These are phyloP conservation scores for Wickerhamomyces sp. DNA, from an alignment of 1,139 yeast genomes.

Conservation along the genomic window DNA sequence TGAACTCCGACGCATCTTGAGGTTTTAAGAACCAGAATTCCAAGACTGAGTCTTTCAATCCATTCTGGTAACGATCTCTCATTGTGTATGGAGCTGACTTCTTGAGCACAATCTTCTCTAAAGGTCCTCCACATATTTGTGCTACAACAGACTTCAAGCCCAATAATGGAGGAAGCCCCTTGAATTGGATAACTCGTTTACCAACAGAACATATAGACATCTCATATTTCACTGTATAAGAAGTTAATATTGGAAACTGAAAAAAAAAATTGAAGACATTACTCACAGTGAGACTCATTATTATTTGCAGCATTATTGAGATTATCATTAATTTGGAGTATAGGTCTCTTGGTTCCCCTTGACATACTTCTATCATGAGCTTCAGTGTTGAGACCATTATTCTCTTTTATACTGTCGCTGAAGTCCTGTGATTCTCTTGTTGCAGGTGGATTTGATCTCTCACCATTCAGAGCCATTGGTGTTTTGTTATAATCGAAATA, in stretches of 20 bases:
- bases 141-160: conserved; percentile 50
- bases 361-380: not conserved
- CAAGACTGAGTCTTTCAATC: conserved; percentile 25
- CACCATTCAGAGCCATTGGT: not conserved
- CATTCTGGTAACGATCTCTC: conserved; percentile 1
- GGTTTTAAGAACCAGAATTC: conserved; percentile 53
- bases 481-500: conserved; percentile 4
- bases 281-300: no score
- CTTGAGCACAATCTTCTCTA: conserved; percentile 44
- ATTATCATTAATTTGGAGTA: not conserved
- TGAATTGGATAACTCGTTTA: conserved; percentile 29
- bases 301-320: not conserved
- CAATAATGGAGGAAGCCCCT: conserved; percentile 34
- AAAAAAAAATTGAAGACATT: no score
- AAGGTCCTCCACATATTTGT: conserved; percentile 71
- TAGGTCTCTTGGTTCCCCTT: not conserved
- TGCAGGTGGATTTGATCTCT: not conserved
- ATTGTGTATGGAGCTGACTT: conserved; percentile 4
- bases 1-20: conserved; percentile 54
- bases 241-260: no score
- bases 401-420: not conserved
- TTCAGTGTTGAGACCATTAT: not conserved
- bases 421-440: not conserved
- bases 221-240: not conserved
- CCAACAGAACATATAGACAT: conserved; percentile 5